phyloP scores from a whole-genome alignment of 495 filamentous ascomycete genomes.

The Penicillium chermesinum region DNA sequence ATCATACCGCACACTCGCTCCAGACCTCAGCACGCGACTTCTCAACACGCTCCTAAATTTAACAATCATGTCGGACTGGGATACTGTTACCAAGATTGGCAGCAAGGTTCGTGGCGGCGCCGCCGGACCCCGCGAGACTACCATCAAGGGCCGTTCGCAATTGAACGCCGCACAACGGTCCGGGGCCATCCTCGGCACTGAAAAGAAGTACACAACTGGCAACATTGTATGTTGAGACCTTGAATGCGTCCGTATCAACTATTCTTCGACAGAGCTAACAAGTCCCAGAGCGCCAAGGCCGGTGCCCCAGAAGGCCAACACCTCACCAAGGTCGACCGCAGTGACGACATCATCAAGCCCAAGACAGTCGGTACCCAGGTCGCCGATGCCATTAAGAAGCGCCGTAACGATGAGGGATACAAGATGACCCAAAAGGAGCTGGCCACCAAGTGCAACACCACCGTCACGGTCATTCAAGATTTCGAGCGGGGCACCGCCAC shows the following conservation, averaged over 20 bases:
- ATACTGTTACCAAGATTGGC: constrained; percentile 88
- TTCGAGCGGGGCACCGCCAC: constrained; percentile 78
- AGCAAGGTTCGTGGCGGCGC: constrained; percentile 61
- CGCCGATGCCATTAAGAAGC: constrained; percentile 73
- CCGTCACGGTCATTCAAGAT: constrained; percentile 69
- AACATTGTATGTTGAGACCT: constrained; percentile 62
- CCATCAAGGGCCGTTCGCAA: constrained; percentile 78
- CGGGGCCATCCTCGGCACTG: constrained; percentile 72
- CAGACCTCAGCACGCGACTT: neutral
- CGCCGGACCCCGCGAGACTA: constrained; percentile 67
- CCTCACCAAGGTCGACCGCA: constrained; percentile 95
- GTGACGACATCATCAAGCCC: constrained; percentile 95
- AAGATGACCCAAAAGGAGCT: constrained; percentile 98
- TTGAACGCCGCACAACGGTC: constrained; percentile 84
- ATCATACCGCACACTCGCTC: constrained; percentile 4
- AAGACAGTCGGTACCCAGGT: constrained; percentile 80
- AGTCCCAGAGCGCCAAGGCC: constrained; percentile 49
- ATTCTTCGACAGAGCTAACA: constrained; percentile 2
- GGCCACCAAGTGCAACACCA: constrained; percentile 89
- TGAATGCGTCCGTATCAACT: neutral
- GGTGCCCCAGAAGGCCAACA: constrained; percentile 78
- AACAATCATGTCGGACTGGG: constrained; percentile 65
- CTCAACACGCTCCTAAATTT: constrained; percentile 4
- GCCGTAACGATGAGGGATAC: constrained; percentile 63
- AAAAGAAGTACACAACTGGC: constrained; percentile 82